phyloP scores from a whole-genome alignment of 78 protist genomes.

The Guillardia theta region DNA sequence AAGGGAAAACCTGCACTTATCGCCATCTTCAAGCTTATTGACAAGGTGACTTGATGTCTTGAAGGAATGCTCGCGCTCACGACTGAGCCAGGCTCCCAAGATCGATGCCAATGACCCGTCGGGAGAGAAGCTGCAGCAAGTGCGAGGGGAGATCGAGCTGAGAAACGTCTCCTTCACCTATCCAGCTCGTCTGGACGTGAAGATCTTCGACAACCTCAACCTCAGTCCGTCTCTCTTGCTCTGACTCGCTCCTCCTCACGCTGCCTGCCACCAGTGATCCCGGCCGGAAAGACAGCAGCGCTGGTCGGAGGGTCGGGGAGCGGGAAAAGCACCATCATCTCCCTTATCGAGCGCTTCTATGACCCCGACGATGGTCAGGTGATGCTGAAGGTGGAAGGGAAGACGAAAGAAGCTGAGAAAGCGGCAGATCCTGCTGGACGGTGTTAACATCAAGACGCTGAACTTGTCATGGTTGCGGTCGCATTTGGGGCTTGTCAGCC shows the following conservation, averaged over 20 bases:
- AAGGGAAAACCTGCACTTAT: background rate
- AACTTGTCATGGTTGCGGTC: conserved; percentile 63
- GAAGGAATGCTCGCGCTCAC: too few relatives aligned
- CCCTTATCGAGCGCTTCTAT: conserved; percentile 61
- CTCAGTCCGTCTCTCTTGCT: conserved; percentile 72
- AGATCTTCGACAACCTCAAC: conserved; percentile 20
- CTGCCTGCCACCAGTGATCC: too few relatives aligned
- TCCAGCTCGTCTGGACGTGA: background rate
- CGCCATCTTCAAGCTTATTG: background rate
- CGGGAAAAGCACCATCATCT: conserved; percentile 79
- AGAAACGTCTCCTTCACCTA: background rate
- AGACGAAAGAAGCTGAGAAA: too few relatives aligned
- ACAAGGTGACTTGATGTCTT: too few relatives aligned
- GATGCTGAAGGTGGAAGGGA: too few relatives aligned
- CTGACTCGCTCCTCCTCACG: conserved; percentile 81
- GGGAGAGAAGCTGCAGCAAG: too few relatives aligned
- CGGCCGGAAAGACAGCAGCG: conserved; percentile 78
- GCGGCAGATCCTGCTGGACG: conserved; percentile 76
- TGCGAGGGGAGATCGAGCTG: background rate
- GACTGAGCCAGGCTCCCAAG: too few relatives aligned
- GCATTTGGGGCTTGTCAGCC: conserved; percentile 77
- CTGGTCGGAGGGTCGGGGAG: conserved; percentile 88
- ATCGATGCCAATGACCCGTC: too few relatives aligned
- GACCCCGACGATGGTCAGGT: conserved; percentile 60
- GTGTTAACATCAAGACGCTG: conserved; percentile 56